Evolutionary conservation across 768 basidiomycete species (phyloP).

Genomic region (Podaxis sp.): DNA sequence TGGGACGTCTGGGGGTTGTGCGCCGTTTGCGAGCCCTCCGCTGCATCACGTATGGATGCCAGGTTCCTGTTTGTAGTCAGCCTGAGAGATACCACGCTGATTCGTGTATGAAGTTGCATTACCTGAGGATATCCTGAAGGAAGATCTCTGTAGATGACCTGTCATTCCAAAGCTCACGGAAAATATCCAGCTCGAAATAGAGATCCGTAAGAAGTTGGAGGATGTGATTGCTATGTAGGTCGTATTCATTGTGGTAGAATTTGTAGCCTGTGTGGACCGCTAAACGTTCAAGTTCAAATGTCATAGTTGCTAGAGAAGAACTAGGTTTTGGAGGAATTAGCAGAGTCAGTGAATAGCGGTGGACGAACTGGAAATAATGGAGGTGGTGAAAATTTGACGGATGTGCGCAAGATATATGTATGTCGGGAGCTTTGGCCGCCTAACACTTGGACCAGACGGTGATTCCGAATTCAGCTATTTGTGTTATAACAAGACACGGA

Average conservation of each 20-base stretch:
- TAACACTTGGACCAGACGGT: not conserved
- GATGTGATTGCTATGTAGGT: not conserved
- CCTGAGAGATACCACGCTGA: not conserved
- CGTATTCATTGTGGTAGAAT: not conserved
- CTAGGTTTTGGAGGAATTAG: not conserved
- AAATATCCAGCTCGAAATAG: not conserved
- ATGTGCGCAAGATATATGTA: not conserved
- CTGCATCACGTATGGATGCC: not conserved
- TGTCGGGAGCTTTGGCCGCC: not conserved
- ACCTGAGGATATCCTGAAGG: not conserved
- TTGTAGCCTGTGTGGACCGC: not conserved
- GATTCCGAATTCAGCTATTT: not conserved
- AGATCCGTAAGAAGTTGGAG: not conserved
- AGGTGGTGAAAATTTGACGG: not conserved
- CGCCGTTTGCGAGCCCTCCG: not conserved
- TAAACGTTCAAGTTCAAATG: not conserved
- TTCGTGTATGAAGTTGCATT: not conserved
- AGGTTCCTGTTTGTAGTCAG: not conserved
- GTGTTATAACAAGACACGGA: not conserved
- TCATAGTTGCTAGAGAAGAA: not conserved
- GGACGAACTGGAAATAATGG: not conserved
- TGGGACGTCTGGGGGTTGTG: not conserved
- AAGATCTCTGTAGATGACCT: not conserved
- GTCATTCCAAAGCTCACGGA: not conserved
- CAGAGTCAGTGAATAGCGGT: not conserved